Conservation (phyloP, 1,284 basidiomycete species). For the Pulveroboletus sp. region DNA sequence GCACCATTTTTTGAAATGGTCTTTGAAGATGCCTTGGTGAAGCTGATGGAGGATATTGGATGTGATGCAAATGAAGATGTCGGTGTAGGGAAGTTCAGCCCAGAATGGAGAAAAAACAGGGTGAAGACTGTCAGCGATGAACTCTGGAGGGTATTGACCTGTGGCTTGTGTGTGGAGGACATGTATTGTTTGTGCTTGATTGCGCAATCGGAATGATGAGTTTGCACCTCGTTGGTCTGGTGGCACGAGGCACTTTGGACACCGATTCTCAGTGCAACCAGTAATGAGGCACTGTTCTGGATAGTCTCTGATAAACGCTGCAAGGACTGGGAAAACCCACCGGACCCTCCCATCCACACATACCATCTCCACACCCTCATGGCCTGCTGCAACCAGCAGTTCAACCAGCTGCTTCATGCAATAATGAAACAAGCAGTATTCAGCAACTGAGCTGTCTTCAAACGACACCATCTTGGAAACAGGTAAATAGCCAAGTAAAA, state of each 20-base stretch:
- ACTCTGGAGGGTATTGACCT: background rate
- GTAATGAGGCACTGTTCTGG: conserved; percentile 13
- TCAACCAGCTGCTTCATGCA: conserved; percentile 21
- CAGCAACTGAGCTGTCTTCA: background rate
- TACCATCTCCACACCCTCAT: background rate
- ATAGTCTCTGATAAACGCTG: background rate
- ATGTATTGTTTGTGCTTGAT: background rate
- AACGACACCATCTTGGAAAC: conserved; percentile 8
- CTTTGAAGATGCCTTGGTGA: background rate
- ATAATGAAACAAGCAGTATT: conserved; percentile 24
- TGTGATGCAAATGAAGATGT: background rate
- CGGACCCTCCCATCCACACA: conserved; percentile 18
- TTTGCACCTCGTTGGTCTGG: background rate
- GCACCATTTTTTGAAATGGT: background rate
- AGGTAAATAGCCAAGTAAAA: conserved; percentile 25
- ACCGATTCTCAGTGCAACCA: conserved; percentile 12
- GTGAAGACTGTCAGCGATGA: rapidly evolving
- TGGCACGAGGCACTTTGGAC: conserved; percentile 2
- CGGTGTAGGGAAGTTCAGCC: background rate
- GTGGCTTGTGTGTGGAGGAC: background rate
- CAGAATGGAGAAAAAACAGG: background rate
- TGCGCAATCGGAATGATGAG: rapidly evolving
- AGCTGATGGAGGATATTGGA: background rate
- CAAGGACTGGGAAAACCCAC: conserved; percentile 10
- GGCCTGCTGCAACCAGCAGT: background rate